Evolutionary conservation across 129 eudicot genomes (phyloP).

Genomic region (Tanacetum coccineum): DNA sequence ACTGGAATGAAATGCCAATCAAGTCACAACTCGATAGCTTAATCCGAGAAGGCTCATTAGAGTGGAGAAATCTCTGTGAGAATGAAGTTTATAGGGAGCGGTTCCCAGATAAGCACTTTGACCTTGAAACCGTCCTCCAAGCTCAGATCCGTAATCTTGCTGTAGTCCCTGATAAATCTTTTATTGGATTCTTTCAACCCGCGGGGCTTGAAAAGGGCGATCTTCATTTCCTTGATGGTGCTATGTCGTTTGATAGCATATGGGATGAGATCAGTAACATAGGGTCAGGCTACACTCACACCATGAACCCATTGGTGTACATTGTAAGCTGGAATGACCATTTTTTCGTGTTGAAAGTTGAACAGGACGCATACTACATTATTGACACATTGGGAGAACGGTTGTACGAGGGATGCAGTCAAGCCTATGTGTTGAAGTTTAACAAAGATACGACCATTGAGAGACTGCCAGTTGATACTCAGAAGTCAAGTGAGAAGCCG

Average conservation of each 20-base stretch:
- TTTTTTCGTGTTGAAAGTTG: slow-evolving; percentile 87
- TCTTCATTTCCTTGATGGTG: slow-evolving; percentile 79
- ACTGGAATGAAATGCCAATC: slow-evolving; percentile 69
- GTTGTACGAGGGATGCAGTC: slow-evolving; percentile 82
- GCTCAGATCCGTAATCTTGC: slow-evolving; percentile 66
- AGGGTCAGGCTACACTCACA: slow-evolving; percentile 24
- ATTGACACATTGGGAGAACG: slow-evolving; percentile 92
- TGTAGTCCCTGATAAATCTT: slow-evolving; percentile 72
- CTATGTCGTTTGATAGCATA: slow-evolving; percentile 92
- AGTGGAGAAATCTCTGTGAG: slow-evolving; percentile 92
- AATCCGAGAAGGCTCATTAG: slow-evolving; percentile 90
- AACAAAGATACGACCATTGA: slow-evolving; percentile 57
- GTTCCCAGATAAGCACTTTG: slow-evolving; percentile 96
- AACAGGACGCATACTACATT: slow-evolving; percentile 67
- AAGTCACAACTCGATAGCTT: slow-evolving; percentile 87
- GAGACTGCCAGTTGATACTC: slow-evolving; percentile 36
- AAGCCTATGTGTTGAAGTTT: slow-evolving; percentile 84
- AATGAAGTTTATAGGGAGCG: slow-evolving; percentile 60
- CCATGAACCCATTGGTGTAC: slow-evolving; percentile 48
- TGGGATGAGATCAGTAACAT: slow-evolving; percentile 80
- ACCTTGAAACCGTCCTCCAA: slow-evolving; percentile 76
- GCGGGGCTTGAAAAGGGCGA: slow-evolving; percentile 62
- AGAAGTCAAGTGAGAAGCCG: slow-evolving; percentile 42
- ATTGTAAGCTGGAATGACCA: slow-evolving; percentile 98
- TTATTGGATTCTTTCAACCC: slow-evolving; percentile 87